Conservation (phyloP, 2,329 filamentous ascomycete species). For the Diaporthe destruens region DNA sequence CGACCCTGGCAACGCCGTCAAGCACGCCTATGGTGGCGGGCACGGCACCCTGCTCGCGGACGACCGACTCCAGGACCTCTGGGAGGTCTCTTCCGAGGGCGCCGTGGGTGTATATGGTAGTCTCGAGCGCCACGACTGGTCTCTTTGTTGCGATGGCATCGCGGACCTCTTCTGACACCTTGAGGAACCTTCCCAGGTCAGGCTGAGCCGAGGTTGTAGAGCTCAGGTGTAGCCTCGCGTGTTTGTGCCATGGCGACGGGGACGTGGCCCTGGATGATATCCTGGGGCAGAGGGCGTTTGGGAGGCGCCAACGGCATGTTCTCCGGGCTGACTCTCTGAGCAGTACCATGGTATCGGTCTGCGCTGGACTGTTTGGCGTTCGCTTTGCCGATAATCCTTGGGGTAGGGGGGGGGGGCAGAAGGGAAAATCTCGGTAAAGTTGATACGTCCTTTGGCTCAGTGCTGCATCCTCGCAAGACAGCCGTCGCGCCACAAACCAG, state of each 20-base stretch:
- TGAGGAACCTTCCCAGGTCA: conserved; percentile 65
- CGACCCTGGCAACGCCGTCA: conserved; percentile 85
- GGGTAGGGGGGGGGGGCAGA: no score
- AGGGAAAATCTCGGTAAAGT: neutral
- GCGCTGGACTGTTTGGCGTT: neutral
- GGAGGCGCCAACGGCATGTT: neutral
- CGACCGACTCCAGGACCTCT: conserved; percentile 77
- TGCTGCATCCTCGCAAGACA: conserved; percentile 8
- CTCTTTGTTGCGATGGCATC: conserved; percentile 80
- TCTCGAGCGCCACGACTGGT: conserved; percentile 93
- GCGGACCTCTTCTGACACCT: conserved; percentile 84
- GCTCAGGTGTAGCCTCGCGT: conserved; percentile 12
- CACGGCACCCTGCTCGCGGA: conserved; percentile 83
- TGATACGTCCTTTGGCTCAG: neutral
- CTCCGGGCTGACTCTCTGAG: conserved; percentile 16
- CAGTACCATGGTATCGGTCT: conserved; percentile 30
- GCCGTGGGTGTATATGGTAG: conserved; percentile 97
- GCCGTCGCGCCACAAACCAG: neutral
- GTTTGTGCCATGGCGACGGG: neutral
- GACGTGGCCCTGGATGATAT: neutral
- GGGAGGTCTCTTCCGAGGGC: conserved; percentile 77
- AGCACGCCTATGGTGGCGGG: conserved; percentile 93
- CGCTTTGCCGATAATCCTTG: neutral
- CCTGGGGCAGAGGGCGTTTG: neutral
- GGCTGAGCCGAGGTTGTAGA: conserved; percentile 3